Evolutionary conservation across 352 stramenopile species (phyloP).

Genomic region (Pythium aristosporum): DNA sequence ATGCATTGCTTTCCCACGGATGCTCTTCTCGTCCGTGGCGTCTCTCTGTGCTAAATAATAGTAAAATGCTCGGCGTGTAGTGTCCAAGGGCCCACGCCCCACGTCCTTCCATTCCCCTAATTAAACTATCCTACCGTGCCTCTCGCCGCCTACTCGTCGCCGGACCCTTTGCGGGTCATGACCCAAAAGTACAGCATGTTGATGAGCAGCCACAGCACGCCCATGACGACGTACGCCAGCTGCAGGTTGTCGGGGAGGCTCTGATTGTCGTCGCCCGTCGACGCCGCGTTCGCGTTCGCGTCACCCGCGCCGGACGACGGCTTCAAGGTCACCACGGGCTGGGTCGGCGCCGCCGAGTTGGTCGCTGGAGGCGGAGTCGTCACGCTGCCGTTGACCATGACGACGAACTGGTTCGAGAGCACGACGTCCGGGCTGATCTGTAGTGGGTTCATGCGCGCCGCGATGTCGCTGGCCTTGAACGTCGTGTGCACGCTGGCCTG

Average conservation of each 20-base stretch:
- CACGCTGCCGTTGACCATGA: constrained; percentile 17
- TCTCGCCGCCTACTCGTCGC: neutral
- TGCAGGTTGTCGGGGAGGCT: constrained; percentile 22
- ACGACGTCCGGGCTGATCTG: constrained; percentile 29
- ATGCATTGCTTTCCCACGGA: neutral
- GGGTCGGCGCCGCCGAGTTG: neutral
- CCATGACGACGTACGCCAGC: constrained; percentile 26
- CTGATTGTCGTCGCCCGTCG: neutral
- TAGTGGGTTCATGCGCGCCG: constrained; percentile 17
- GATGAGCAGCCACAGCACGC: constrained; percentile 25
- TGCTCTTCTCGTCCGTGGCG: neutral
- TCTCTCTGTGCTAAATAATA: neutral
- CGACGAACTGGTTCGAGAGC: constrained; percentile 21
- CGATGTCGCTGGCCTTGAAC: constrained; percentile 16
- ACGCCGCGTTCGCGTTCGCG: neutral
- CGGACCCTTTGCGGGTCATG: constrained; percentile 21
- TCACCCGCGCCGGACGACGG: neutral
- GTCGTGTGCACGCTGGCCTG: constrained; percentile 20
- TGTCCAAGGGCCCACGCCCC: no score
- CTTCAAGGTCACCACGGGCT: neutral
- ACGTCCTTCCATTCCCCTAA: neutral
- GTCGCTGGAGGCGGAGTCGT: neutral
- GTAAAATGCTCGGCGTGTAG: neutral
- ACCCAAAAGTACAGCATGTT: constrained; percentile 30
- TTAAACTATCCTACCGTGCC: neutral